Percentiles rank a stretch among this genome's conserved stretches.
phyloP scores from a whole-genome alignment of 768 basidiomycete genomes.

The Calocybe indica region DNA sequence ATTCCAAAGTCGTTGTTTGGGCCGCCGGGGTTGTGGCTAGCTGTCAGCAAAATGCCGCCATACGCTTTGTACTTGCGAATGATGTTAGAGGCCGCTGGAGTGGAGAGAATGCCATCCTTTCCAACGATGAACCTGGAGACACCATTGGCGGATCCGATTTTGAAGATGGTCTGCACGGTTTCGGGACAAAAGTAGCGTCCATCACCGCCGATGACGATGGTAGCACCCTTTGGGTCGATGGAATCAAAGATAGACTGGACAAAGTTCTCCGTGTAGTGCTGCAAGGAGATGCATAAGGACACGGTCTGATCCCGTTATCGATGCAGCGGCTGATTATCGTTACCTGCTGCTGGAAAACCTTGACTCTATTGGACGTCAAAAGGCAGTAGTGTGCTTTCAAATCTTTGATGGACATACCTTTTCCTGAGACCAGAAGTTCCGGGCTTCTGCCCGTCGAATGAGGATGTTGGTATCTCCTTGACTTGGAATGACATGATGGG shows the following conservation, averaged over 20 bases:
- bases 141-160: constrained; percentile 91
- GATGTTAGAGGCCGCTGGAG: constrained; percentile 93
- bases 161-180: constrained; percentile 86
- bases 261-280: constrained; percentile 99
- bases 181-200: constrained; percentile 89
- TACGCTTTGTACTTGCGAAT: constrained; percentile 95
- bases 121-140: constrained; percentile 91
- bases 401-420: constrained; percentile 45
- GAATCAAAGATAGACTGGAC: constrained; percentile 91
- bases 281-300: not conserved
- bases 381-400: constrained; percentile 10
- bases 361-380: constrained; percentile 58
- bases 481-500: constrained; percentile 39
- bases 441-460: constrained; percentile 92
- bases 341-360: constrained; percentile 96
- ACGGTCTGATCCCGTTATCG: not conserved
- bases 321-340: constrained; percentile 18
- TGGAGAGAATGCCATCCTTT: constrained; percentile 87
- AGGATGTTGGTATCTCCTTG: constrained; percentile 74
- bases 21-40: constrained; percentile 97
- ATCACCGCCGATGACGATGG: constrained; percentile 95
- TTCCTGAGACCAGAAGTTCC: constrained; percentile 98
- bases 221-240: constrained; percentile 72
- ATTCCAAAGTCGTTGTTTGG: constrained; percentile 99
- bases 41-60: constrained; percentile 95